Evolutionary conservation across 345 rosid genomes (phyloP), one percentile per base, ranked within the genome.

Genomic region (Cardamine resedifolia): DNA sequence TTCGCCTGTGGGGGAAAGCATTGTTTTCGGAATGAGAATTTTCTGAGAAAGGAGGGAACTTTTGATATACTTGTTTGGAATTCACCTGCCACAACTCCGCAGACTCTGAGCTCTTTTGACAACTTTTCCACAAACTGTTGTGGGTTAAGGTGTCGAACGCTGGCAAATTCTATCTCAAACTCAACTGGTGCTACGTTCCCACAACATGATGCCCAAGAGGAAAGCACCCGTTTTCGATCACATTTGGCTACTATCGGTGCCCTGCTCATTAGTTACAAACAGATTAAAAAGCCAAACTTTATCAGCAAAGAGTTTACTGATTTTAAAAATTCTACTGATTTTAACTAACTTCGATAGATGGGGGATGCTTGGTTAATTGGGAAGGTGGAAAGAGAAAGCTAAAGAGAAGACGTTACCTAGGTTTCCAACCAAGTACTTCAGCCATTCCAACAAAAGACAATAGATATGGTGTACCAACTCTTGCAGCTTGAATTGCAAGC

Each of bases 401-500:
- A 1, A 38, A 38, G 43, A 14, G 16, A 39, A 11, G 3, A 64
- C 5, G n/a, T 9, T 78, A 92, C 96, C 98, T 80, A 50, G 88
- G 90, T 71, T 90, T 88, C 92, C 98, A 92, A 44, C 95, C 90
- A 71, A 92, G 79, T 51, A 90, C 95, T 74, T 92, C 85, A 7
- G 92, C 92, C 85, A 90, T 88, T 75, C 90, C 95, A 18, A 85
- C 89, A 78, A 92, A 92, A 24, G 95, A 90, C 78, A 90, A 68
- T 48, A 85, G 88, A 75, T 72, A 86, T 24, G 96, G 96, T 43
- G 72, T 73, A 69, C 95, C 96, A 68, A 85, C 71, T 77, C 84
- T 92, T 47, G 96, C 87, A 69, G 98, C 96, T 79, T 85, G 91
- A 81, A 85, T 80, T 18, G 89, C 96, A 66, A 90, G 98, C 81